Percentiles rank a stretch among this genome's conserved stretches.
Conservation (phyloP, 352 stramenopile species). For the Phytophthora kernoviae region DNA sequence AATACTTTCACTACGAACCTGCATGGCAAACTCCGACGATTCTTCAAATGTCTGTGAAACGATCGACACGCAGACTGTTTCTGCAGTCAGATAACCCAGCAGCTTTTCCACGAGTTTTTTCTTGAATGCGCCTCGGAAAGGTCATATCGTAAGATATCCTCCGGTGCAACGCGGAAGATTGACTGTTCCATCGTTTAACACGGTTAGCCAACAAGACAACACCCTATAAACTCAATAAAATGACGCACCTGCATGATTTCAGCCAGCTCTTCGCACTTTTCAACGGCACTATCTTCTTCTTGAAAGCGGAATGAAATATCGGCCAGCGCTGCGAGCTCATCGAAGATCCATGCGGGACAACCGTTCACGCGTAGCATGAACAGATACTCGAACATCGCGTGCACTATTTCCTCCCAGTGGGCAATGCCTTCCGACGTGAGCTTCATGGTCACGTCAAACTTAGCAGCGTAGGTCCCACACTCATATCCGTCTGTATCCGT, state of each 20-base stretch:
- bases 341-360: slow-evolving; percentile 71
- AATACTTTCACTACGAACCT: slow-evolving; percentile 25
- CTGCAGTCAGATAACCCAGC: slow-evolving; percentile 47
- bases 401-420: slow-evolving; percentile 65
- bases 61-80: slow-evolving; percentile 59
- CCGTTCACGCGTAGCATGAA: slow-evolving; percentile 54
- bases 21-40: slow-evolving; percentile 37
- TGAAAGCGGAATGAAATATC: slow-evolving; percentile 81
- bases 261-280: slow-evolving; percentile 72
- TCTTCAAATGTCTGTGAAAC: slow-evolving; percentile 51
- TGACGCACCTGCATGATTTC: slow-evolving; percentile 69
- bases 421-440: slow-evolving; percentile 64
- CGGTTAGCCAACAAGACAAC: slow-evolving; percentile 7
- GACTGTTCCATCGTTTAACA: slow-evolving; percentile 27
- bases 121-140: slow-evolving; percentile 61
- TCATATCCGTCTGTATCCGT: slow-evolving; percentile 79
- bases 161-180: slow-evolving; percentile 57
- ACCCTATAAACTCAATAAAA: background rate
- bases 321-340: slow-evolving; percentile 68
- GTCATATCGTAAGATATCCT: slow-evolving; percentile 70
- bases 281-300: slow-evolving; percentile 70
- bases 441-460: slow-evolving; percentile 81
- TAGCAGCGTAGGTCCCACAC: slow-evolving; percentile 62
- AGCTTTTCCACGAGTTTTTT: slow-evolving; percentile 44
- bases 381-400: slow-evolving; percentile 73